These are phyloP conservation scores for Tetrahymena malaccensis DNA, from an alignment of 73 alveolate genomes.

Conservation along the genomic window DNA sequence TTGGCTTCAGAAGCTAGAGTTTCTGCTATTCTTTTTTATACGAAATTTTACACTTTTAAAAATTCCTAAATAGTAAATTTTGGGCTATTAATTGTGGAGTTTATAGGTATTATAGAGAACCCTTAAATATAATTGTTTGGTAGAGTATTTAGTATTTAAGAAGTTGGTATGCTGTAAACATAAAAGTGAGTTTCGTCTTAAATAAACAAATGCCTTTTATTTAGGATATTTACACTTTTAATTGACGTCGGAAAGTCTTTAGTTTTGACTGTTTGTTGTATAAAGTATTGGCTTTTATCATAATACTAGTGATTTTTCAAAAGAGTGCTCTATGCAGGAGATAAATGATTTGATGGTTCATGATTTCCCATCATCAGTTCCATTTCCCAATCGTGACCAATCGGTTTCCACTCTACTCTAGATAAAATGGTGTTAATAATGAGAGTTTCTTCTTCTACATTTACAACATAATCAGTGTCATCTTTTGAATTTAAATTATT, in stretches of 20 bases:
- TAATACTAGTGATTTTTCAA: not conserved
- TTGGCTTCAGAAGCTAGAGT: not conserved
- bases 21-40: not conserved
- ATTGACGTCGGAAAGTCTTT: not conserved
- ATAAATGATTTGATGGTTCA: not conserved
- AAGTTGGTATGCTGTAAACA: not conserved
- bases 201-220: not conserved
- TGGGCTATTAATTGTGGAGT: not conserved
- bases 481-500: not conserved
- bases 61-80: not conserved
- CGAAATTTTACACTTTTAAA: not conserved
- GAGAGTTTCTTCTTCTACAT: not conserved
- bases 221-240: not conserved
- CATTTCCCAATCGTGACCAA: not conserved
- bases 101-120: not conserved
- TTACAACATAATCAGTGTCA: not conserved
- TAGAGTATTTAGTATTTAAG: not conserved
- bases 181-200: not conserved
- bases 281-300: not conserved
- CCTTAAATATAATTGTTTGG: not conserved
- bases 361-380: not conserved
- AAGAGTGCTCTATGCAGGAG: not conserved
- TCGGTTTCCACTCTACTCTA: not conserved
- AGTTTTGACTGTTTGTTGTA: not conserved
- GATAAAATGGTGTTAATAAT: not conserved